Evolutionary conservation across 768 basidiomycete species (phyloP).

Genomic region (Psilocybe cubensis): DNA sequence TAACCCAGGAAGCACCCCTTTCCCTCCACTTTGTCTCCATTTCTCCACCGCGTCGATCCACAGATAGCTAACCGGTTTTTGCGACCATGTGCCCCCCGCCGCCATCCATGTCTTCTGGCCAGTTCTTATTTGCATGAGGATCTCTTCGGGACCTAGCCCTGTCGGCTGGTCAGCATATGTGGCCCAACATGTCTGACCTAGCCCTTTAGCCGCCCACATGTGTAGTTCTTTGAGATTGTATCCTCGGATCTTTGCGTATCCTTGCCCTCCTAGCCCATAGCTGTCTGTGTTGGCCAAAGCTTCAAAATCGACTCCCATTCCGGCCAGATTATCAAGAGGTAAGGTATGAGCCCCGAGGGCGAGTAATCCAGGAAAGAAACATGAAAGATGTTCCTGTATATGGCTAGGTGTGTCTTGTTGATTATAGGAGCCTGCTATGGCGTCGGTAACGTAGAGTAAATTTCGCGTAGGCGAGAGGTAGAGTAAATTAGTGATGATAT

Average conservation of each 20-base stretch:
- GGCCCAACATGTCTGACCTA: conserved; percentile 72
- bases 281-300: conserved; percentile 40
- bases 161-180: conserved; percentile 73
- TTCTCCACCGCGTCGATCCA: conserved; percentile 55
- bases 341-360: conserved; percentile 71
- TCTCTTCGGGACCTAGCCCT: conserved; percentile 71
- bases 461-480: conserved; percentile 67
- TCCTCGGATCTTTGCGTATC: conserved; percentile 38
- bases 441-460: conserved; percentile 72
- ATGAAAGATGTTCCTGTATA: conserved; percentile 73
- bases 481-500: conserved; percentile 66
- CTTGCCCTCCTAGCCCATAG: conserved; percentile 38
- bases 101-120: neutral
- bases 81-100: neutral
- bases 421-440: conserved; percentile 28
- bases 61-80: conserved; percentile 24
- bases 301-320: conserved; percentile 48
- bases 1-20: conserved; percentile 57
- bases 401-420: conserved; percentile 44
- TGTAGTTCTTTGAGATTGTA: conserved; percentile 68
- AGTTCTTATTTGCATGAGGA: conserved; percentile 37
- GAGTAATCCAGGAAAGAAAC: conserved; percentile 77
- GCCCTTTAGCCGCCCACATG: conserved; percentile 75
- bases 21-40: conserved; percentile 51
- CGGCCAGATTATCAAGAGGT: conserved; percentile 54